A percentile compares a stretch with the other conserved stretches of the same genome.
Evolutionary conservation across 768 basidiomycete species (phyloP).

Genomic region (Melanogaster broomeanus): DNA sequence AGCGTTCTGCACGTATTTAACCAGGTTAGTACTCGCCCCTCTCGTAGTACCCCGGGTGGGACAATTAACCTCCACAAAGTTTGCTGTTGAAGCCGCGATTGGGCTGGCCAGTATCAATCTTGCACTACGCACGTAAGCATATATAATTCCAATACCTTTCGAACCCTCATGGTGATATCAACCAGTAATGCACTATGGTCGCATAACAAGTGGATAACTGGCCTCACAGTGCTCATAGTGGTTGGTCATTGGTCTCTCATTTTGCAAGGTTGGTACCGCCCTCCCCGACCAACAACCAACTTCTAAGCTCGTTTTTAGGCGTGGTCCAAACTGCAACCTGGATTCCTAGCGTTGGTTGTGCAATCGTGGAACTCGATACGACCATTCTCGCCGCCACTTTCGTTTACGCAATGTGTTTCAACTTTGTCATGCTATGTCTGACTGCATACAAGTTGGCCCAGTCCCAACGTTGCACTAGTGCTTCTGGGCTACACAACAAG

Average conservation of each 20-base stretch:
- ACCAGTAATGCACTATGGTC: conserved; percentile 66
- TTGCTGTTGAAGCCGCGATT: conserved; percentile 45
- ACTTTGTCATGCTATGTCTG: conserved; percentile 58
- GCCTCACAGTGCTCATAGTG: conserved; percentile 51
- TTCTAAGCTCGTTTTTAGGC: conserved; percentile 36
- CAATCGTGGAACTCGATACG: conserved; percentile 61
- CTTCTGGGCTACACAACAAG: conserved; percentile 37
- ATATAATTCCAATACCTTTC: not conserved
- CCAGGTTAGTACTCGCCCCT: conserved; percentile 34
- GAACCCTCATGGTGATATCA: conserved; percentile 10
- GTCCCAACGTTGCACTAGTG: conserved; percentile 16
- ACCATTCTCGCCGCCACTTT: conserved; percentile 67
- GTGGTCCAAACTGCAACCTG: conserved; percentile 60
- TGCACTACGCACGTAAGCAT: conserved; percentile 44
- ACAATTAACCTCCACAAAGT: conserved; percentile 21
- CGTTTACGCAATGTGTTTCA: conserved; percentile 78
- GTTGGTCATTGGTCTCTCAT: conserved; percentile 74
- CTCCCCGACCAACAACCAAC: not conserved
- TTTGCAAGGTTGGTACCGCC: conserved; percentile 49
- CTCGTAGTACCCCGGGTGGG: not conserved
- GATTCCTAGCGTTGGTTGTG: conserved; percentile 50
- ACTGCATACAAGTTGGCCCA: conserved; percentile 59
- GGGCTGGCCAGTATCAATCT: conserved; percentile 50
- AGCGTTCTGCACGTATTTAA: conserved; percentile 50
- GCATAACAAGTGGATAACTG: conserved; percentile 53